Evolutionary conservation across 306 rosid genomes (phyloP).

Genomic region (Psophocarpus tetragonolobus): DNA sequence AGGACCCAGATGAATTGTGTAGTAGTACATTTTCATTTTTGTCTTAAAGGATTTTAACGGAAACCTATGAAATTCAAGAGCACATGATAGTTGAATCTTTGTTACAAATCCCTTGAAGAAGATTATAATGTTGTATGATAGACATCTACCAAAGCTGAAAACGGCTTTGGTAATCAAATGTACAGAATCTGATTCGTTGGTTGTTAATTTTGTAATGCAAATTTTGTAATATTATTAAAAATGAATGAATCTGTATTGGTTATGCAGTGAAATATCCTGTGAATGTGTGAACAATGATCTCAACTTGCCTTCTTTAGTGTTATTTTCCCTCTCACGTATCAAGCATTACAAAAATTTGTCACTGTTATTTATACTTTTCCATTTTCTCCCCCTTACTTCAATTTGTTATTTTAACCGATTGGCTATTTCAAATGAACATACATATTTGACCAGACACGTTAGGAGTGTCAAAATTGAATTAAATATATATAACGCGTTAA

Average conservation of each 20-base stretch:
- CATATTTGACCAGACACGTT: too few relatives aligned
- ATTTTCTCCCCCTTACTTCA: not conserved
- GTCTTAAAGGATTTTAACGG: conserved; percentile 9
- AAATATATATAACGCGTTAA: not conserved
- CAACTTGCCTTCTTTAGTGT: not conserved
- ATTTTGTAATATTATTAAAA: conserved; percentile 30
- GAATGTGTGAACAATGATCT: not conserved
- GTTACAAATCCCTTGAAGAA: conserved; percentile 36
- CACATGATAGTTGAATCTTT: conserved; percentile 46
- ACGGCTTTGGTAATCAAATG: conserved; percentile 51
- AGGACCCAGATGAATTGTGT: conserved; percentile 73
- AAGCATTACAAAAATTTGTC: not conserved
- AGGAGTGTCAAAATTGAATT: not conserved
- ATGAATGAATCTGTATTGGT: conserved; percentile 19
- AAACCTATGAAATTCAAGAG: conserved; percentile 42
- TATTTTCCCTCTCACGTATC: not conserved
- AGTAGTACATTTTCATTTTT: not conserved
- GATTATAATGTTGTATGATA: conserved; percentile 47
- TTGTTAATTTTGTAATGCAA: conserved; percentile 44
- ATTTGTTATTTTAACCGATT: not conserved
- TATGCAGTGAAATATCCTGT: conserved; percentile 15
- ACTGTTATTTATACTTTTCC: not conserved
- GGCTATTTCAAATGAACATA: not conserved
- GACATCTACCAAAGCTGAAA: conserved; percentile 38
- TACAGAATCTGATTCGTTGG: conserved; percentile 55